These are phyloP conservation scores for Daldinia vernicosa DNA, from an alignment of 495 filamentous ascomycete genomes.

Conservation along the genomic window DNA sequence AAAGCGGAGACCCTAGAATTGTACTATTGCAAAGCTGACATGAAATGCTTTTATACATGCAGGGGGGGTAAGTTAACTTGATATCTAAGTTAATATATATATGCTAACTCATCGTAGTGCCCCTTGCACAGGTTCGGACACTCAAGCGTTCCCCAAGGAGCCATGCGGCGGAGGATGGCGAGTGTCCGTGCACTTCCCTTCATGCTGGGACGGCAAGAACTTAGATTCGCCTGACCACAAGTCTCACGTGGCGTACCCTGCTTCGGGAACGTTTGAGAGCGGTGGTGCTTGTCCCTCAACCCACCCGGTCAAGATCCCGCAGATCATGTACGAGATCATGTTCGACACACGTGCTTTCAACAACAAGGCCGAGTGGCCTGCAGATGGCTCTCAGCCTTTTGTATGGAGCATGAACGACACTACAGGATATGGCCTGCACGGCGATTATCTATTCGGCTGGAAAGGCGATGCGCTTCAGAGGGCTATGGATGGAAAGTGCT, in stretches of 20 bases:
- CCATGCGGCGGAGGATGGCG: conserved; percentile 59
- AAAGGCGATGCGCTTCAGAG: conserved; percentile 58
- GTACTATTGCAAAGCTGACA: too few relatives aligned
- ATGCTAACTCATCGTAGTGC: conserved; percentile 36
- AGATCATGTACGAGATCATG: conserved; percentile 63
- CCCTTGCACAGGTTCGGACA: conserved; percentile 61
- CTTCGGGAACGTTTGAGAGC: conserved; percentile 49
- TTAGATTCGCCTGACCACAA: conserved; percentile 63
- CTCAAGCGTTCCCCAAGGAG: conserved; percentile 52
- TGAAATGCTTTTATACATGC: too few relatives aligned
- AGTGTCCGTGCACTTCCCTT: conserved; percentile 60
- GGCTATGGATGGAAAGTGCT: conserved; percentile 60
- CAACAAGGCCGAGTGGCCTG: conserved; percentile 55
- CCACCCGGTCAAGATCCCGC: conserved; percentile 57
- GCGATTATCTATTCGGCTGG: conserved; percentile 64
- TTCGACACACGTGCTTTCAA: conserved; percentile 58
- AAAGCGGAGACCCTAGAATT: too few relatives aligned
- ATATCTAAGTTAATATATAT: background rate
- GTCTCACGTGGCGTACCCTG: conserved; percentile 59
- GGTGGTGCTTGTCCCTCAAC: conserved; percentile 55
- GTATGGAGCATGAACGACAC: conserved; percentile 61
- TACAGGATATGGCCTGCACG: conserved; percentile 58
- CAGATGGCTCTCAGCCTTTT: conserved; percentile 54
- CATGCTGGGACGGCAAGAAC: conserved; percentile 66
- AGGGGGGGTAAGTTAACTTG: conserved; percentile 48